Base-by-base conservation (phyloP, 768 basidiomycete species). In the Tubosaeta sp. region DNA sequence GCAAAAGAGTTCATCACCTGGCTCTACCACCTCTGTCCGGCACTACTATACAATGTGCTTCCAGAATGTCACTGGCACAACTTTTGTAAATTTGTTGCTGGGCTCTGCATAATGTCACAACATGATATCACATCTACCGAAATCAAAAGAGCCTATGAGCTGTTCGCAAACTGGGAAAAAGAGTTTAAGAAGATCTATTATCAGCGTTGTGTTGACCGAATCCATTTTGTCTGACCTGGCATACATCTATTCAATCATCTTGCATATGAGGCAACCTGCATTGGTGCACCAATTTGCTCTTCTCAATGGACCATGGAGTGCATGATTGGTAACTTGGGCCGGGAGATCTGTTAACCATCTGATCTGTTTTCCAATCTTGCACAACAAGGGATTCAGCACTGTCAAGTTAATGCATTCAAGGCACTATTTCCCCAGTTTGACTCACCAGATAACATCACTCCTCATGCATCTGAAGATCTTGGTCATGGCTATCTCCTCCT, bases 361-460 rank as follows among this genome's bases (percentile, higher is more conserved):
- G 22, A 39, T 19, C 19, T 10, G 5, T 22, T 39, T 39, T 17
- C 19, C 7, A 39, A 39, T 19, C 19, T 39, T 19, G 17, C n/a
- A 39, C 7, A 39, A 32, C 33, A 34, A 34, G 33, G 33, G 10
- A 34, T 13, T 34, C 12, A 13, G 12, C 6, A 6, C 33, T 34
- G 33, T 34, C 12, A 34, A 34, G 33, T 34, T 11, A 37, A 16
- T 70, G 71, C 55, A 6, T 66, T 58, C 53, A 63, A 67, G 3
- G 65, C 66, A 1, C 51, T 52, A 16, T 62, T 57, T 44, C 46
- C 70, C 10, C 68, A 71, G 41, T 72, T 43, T 62, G 61, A 62
- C 59, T 1, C 54, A 71, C 48, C 64, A 69, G 38, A 43, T 48
- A 53, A n/a, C 62, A 38, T 4, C 7, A 7, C 37, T 38, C 37